Evolutionary conservation across 441 rosid genomes (phyloP).

Genomic region (Omphalea diandra): DNA sequence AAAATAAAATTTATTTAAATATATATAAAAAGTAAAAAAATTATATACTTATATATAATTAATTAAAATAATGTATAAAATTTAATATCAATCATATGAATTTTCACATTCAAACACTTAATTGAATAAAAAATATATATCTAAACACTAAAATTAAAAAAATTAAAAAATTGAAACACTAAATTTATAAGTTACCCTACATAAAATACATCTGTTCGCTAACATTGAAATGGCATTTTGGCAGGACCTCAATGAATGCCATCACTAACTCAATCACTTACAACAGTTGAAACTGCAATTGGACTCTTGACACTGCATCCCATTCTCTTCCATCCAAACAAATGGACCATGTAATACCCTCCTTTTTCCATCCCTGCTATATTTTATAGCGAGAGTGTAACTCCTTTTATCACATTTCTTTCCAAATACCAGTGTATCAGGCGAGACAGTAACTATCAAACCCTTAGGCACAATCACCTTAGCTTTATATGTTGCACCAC

Average conservation of each 20-base stretch:
- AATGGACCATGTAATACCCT: conserved; percentile 37
- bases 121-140: too few species aligned
- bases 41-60: too few species aligned
- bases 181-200: too few species aligned
- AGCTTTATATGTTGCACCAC: conserved; percentile 32
- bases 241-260: too few species aligned
- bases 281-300: conserved; percentile 32
- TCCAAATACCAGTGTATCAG: conserved; percentile 30
- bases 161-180: too few species aligned
- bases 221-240: not conserved
- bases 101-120: too few species aligned
- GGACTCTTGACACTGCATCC: conserved; percentile 40
- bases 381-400: conserved; percentile 25
- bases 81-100: too few species aligned
- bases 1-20: too few species aligned
- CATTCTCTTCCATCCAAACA: conserved; percentile 41
- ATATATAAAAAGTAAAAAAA: too few species aligned
- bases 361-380: not conserved
- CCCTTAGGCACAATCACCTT: conserved; percentile 27
- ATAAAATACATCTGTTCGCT: too few species aligned
- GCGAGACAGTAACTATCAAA: conserved; percentile 29
- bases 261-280: not conserved
- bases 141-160: too few species aligned
- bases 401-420: conserved; percentile 34
- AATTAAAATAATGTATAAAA: too few species aligned